Evolutionary conservation across 139 green algal genomes (phyloP), one percentile per base, ranked within the genome.

Genomic region (Tetradesmus obliquus): DNA sequence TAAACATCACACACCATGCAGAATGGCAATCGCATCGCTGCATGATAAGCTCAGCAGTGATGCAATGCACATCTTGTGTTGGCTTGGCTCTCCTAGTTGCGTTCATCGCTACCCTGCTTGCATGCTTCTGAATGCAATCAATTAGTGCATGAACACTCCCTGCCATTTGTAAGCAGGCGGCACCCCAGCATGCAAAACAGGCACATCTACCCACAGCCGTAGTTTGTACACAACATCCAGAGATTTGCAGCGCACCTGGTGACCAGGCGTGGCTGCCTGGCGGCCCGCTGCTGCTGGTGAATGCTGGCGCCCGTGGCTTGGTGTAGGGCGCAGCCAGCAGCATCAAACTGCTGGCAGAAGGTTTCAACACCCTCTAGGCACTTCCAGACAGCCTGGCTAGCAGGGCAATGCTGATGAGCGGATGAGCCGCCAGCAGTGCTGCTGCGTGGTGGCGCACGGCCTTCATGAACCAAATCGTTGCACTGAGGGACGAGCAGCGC

Each of bases 351-450:
- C 66, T 91, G 91, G 17, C 72, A 74, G 76, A 60, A 69, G n/a
- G 79, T 85, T 24, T 92, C 84, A 20, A 90, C 90, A 32, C 66
- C 87, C 55, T 94, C 88, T 7, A 94, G 81, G 53, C 71, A 90
- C 32, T 93, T 5, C 72, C 83, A 86, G 93, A 90, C 86, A 92
- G 87, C 55, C 84, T 84, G 15, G 85, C 88, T 62, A 98, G 90
- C 92, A 55, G 85, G 86, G 32, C 91, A 85, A 10, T 96, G 93
- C 87, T 97, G 94, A 12, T 94, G 94, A 54, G 93, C 84, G 94
- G 95, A 55, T 98, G 87, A 0, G 96, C 95, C 3, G 95, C 97
- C 81, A 98, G 62, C 0, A 94, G 92, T 6, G 91, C 66, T n/a
- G 96, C 95, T 9, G 96, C 96, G 92, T 98, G 95, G 53, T 90